A percentile compares a stretch with the other conserved stretches of the same genome.
Evolutionary conservation across 768 basidiomycete genomes (phyloP).

Genomic region (Grammothele lineata): DNA sequence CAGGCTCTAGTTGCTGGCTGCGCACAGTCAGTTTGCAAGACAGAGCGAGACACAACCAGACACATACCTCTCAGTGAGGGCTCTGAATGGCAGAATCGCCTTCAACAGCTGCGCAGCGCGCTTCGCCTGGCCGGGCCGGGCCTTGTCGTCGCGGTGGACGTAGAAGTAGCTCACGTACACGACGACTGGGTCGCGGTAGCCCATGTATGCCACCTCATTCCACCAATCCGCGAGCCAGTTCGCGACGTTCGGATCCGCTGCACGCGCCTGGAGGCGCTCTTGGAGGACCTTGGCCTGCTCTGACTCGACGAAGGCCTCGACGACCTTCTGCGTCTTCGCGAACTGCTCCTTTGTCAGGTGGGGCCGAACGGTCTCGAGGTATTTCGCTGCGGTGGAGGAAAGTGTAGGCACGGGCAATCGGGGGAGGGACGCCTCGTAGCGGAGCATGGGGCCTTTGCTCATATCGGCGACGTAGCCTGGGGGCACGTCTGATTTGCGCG

Average conservation of each 20-base stretch:
- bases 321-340: constrained; percentile 50
- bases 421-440: constrained; percentile 70
- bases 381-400: constrained; percentile 78
- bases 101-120: constrained; percentile 83
- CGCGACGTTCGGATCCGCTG: constrained; percentile 47
- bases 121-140: constrained; percentile 50
- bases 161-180: constrained; percentile 96
- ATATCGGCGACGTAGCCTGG: constrained; percentile 51
- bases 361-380: constrained; percentile 81
- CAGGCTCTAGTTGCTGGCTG: constrained; percentile 73
- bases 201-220: constrained; percentile 92
- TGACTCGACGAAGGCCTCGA: constrained; percentile 66
- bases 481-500: constrained; percentile 31
- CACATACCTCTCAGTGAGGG: constrained; percentile 73
- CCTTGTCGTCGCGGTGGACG: constrained; percentile 70
- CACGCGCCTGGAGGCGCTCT: constrained; percentile 69
- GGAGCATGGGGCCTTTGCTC: constrained; percentile 62
- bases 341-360: constrained; percentile 65
- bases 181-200: constrained; percentile 84
- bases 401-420: constrained; percentile 82
- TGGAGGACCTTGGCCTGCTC: constrained; percentile 73
- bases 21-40: no score
- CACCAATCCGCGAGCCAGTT: constrained; percentile 99
- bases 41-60: no score
- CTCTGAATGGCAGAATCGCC: constrained; percentile 80